Evolutionary conservation across 2,329 filamentous ascomycete genomes (phyloP), one percentile per base, ranked within the genome.

Genomic region (Cladophialophora yegresii): DNA sequence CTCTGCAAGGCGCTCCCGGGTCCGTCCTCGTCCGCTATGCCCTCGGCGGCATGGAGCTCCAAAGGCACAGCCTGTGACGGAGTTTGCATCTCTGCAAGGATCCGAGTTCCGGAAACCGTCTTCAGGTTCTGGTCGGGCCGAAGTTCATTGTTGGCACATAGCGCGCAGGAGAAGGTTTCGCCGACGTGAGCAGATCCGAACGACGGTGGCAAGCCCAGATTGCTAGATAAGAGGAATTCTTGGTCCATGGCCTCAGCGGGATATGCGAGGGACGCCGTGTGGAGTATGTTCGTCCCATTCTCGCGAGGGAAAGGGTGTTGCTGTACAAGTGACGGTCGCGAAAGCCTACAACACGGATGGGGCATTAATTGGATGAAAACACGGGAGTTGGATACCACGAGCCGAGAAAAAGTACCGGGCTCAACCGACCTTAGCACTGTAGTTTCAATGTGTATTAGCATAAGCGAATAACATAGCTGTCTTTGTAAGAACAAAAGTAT

Each of bases 111-210:
- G 67, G 87, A 89, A 47, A 96, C 87, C 53, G 78, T 79, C 65
- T 78, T 76, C 7, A 74, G 73, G 5, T 74, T 73, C 8, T 77
- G 74, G 28, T 76, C 73, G 7, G 77, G 69, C 22, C 75, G 71
- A 1, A 87, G 77, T 73, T 98, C 93, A 75, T 97, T 93, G 80
- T 96, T 97, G n/a, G 91, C 93, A 78, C 93, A 96, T 23, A 98
- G 83, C 1, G 93, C 96, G 78, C 95, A 99, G 69, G 89, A 89
- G 78, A 99, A 98, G 0, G 89, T 92, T 80, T 98, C 93, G 72
- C 95, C 95, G 22, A 98, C 93, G 76, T 97, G 97, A 8, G 93
- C 93, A 12, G 91, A 93, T 51, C 93, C 93, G 76, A 99, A 98
- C 0, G 92, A 89, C 16, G 92, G 89, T 9, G 95, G 93, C 1